Conservation (phyloP, 2,329 filamentous ascomycete genomes). For the Fusarium camptoceras region DNA sequence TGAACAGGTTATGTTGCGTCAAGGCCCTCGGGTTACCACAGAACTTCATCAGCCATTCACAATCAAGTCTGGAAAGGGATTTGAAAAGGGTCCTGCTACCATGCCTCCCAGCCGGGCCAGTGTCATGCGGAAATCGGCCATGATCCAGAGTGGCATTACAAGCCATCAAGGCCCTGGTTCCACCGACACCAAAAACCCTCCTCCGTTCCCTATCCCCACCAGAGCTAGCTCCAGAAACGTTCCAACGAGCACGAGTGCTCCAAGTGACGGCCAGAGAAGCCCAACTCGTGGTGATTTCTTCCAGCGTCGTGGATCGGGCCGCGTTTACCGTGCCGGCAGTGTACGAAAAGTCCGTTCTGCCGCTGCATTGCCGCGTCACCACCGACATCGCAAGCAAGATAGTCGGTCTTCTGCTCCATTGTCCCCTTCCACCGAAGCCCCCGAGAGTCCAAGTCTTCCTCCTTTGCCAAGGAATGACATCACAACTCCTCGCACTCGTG, state of each 20-base stretch:
- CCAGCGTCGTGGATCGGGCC: slow-evolving; percentile 63
- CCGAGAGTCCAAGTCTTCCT: slow-evolving; percentile 77
- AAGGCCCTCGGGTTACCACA: slow-evolving; percentile 49
- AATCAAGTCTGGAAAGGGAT: slow-evolving; percentile 51
- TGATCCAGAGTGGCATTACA: slow-evolving; percentile 83
- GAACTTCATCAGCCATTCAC: slow-evolving; percentile 61
- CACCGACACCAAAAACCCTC: slow-evolving; percentile 72
- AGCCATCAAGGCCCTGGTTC: slow-evolving; percentile 75
- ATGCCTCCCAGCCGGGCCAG: slow-evolving; percentile 61
- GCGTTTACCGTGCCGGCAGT: slow-evolving; percentile 68
- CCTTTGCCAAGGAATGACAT: slow-evolving; percentile 80
- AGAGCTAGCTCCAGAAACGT: slow-evolving; percentile 87
- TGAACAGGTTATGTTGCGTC: slow-evolving; percentile 53
- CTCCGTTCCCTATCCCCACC: slow-evolving; percentile 92
- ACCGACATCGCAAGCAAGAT: slow-evolving; percentile 61
- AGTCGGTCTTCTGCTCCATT: slow-evolving; percentile 74
- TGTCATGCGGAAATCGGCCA: slow-evolving; percentile 79
- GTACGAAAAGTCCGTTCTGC: slow-evolving; percentile 89
- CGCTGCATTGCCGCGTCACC: slow-evolving; percentile 72
- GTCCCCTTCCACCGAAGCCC: slow-evolving; percentile 74
- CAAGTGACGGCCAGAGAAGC: slow-evolving; percentile 80
- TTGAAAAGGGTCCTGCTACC: slow-evolving; percentile 54
- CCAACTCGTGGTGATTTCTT: slow-evolving; percentile 74
- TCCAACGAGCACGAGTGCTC: slow-evolving; percentile 71
- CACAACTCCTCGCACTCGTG: slow-evolving; percentile 66